Base-by-base conservation (phyloP, 495 filamentous ascomycete species). In the Podospora sp. region DNA sequence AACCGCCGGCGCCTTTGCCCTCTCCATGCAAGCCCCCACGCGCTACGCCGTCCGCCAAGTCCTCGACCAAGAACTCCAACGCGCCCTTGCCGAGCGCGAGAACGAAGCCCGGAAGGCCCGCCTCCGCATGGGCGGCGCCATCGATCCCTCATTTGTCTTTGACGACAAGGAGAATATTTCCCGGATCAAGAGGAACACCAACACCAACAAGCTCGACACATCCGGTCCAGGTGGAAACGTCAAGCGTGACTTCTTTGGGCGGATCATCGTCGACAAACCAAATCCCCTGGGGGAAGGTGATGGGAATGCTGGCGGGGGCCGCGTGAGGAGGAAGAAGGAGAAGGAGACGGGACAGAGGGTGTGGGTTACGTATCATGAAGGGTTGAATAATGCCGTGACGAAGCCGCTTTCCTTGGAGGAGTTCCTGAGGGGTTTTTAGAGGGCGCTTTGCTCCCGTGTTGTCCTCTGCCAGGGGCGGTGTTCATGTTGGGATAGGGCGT, bases 281-380 rank as follows among this genome's bases (percentile, higher is more conserved):
- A 18, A 29, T 4, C 71, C 74, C 16, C 70, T 80, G 40, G 76
- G 65, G 8, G 80, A 82, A 63, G 71, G 72, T 33, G 73, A 81
- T 66, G 76, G 73, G n/a, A 79, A 79, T 68, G 66, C 70, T n/a
- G 52, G 52, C 72, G 76, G 68, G 35, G 77, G 72, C 46, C 53
- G 40, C 11, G 46, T 59, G 11, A 55, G 36, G 26, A 62, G 56
- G 46, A 67, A 76, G 74, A 69, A 79, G 56, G 68, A 76, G 51
- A 51, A 73, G 55, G 70, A 67, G 56, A 75, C 67, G 53, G 86
- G 86, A 55, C 80, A 78, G 22, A 89, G 88, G 73, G 89, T 96
- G 12, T 99, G 95, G 94, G 89, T 97, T 24, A 97, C 89, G 67
- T 99, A 90, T 75, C 90, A 97, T 73, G 95, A 98, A 78, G 95